Base-by-base conservation (phyloP, 768 basidiomycete genomes). In the Calocera viscosa region DNA sequence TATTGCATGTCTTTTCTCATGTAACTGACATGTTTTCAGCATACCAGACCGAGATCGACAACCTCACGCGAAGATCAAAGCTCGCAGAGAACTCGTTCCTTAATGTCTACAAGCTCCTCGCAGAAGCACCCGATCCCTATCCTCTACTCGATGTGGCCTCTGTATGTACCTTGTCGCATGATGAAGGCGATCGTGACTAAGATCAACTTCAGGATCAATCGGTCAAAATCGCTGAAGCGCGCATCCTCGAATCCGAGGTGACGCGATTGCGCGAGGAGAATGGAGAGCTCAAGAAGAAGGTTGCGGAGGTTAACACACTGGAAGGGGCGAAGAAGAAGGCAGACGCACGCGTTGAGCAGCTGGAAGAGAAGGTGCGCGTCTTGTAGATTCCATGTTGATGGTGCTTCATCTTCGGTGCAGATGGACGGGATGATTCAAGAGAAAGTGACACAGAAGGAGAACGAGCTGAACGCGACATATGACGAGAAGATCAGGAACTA, bases 121-220 rank as follows among this genome's bases (percentile, higher is more conserved):
- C 95, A 0, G 96, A 99, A 73, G 95, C 91, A 1, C 96, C 95
- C 0, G 96, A 99, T 75, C 96, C 96, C 17, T 96, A 95, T 74
- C 96, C 96, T 10, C 81, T 98, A 7, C 85, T 99, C 16, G 95
- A 99, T 73, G 91, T 87, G 14, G 94, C 93, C 12, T 90, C 98
- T 33, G 91, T 92, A 74, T 63, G 83, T 74, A 71, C 12, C 12
- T 53, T 2, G 22, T 19, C 41, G 69, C 32, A 14, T 53, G 10
- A 66, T 68, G 32, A 11, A 19, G 14, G 22, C 64, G 32, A 22
- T 12, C 11, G 16, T 12, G 26, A 34, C 38, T 35, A 68, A 49
- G 28, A 22, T 19, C 33, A 68, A 33, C 22, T 19, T 66, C 22
- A 94, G 91, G 95, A 98, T 72, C 96, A 98, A 80, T 87, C 94